Conservation (phyloP, 2,329 filamentous ascomycete genomes). For the Sclerotinia minor region DNA sequence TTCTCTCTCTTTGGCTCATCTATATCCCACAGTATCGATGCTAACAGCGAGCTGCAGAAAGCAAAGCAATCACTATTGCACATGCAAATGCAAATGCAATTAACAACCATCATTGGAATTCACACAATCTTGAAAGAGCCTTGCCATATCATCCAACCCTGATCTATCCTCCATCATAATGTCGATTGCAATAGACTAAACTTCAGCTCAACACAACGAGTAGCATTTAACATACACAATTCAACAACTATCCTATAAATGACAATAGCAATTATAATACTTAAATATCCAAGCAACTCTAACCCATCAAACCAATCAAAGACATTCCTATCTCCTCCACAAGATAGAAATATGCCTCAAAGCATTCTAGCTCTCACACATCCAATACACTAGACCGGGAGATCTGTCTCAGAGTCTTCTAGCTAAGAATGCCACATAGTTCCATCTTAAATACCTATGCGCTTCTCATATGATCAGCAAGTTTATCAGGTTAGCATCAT, state of each 20-base stretch:
- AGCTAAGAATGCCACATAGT: background rate
- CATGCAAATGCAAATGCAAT: background rate
- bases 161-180: background rate
- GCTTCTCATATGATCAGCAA: background rate
- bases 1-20: too few species aligned
- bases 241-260: too few species aligned
- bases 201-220: background rate
- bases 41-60: too few species aligned
- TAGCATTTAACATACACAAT: background rate
- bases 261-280: too few species aligned
- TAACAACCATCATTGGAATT: accelerated
- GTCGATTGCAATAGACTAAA: background rate
- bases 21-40: too few species aligned
- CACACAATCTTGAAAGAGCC: background rate
- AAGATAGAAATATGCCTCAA: background rate
- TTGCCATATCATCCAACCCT: background rate
- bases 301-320: background rate
- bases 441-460: background rate
- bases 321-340: background rate
- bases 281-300: background rate
- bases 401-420: background rate
- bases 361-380: background rate
- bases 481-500: background rate
- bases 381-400: background rate
- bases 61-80: background rate